Conservation (phyloP, 2,329 filamentous ascomycete genomes). For the Berkeleyomyces rouxiae region DNA sequence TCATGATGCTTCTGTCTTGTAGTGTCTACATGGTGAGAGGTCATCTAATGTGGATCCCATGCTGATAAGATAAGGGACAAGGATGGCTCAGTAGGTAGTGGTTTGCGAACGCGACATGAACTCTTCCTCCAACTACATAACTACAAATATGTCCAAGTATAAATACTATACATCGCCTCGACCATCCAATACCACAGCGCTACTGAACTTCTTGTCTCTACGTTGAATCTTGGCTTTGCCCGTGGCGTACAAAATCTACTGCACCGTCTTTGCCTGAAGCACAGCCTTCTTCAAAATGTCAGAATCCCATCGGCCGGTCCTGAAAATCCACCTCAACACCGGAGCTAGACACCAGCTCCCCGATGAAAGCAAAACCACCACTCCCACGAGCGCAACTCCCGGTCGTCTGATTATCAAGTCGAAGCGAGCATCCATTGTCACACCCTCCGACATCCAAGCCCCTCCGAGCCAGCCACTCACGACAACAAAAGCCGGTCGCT, state of each 20-base stretch:
- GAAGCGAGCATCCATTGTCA: conserved; percentile 24
- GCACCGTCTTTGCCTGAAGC: not conserved
- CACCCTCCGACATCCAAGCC: conserved; percentile 19
- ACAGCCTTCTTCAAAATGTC: conserved; percentile 2
- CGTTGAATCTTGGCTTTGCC: too few relatives aligned
- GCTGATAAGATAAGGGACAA: conserved; percentile 8
- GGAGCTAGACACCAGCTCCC: conserved; percentile 9
- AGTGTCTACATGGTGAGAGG: not conserved
- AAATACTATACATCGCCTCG: not conserved
- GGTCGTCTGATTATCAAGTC: conserved; percentile 26
- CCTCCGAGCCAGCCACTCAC: conserved; percentile 18
- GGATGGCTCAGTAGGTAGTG: not conserved
- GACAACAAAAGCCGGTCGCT: conserved; percentile 44
- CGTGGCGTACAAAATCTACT: too few relatives aligned
- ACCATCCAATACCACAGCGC: not conserved
- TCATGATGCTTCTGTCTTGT: not conserved
- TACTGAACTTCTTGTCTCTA: too few relatives aligned
- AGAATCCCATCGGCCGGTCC: conserved; percentile 16
- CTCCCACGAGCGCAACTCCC: conserved; percentile 14
- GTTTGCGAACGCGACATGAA: conserved; percentile 9
- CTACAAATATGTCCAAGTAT: not conserved
- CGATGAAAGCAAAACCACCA: conserved; percentile 14
- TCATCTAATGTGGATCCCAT: conserved; percentile 4
- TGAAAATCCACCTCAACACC: conserved; percentile 17
- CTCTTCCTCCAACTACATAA: not conserved